phyloP scores from a whole-genome alignment of 352 stramenopile species.

The Phytopythium aichiense region DNA sequence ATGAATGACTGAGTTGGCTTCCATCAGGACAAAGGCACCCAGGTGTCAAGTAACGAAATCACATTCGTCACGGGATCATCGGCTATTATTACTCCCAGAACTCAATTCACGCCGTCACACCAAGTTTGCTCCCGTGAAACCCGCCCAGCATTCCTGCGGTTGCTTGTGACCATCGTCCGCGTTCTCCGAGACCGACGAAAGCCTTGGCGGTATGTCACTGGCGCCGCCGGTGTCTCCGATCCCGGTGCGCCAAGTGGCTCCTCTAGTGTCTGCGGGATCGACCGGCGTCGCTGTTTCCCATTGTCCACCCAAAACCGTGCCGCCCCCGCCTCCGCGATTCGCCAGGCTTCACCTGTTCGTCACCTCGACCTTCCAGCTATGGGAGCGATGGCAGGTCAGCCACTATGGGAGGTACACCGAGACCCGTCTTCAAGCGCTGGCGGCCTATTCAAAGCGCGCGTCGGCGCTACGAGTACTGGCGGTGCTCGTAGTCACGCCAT shows the following conservation, averaged over 20 bases:
- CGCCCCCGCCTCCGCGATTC: not conserved
- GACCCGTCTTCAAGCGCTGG: not conserved
- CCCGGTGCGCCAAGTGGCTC: not conserved
- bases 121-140: not conserved
- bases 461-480: not conserved
- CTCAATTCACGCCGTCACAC: not conserved
- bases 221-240: not conserved
- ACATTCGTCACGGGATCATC: not conserved
- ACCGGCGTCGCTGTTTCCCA: not conserved
- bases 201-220: not conserved
- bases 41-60: not conserved
- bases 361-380: not conserved
- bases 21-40: too few relatives aligned
- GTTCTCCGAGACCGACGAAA: not conserved
- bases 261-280: not conserved
- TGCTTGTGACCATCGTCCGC: not conserved
- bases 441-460: not conserved
- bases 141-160: not conserved
- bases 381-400: slow-evolving; percentile 8
- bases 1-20: not conserved
- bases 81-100: not conserved
- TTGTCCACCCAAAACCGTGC: too few relatives aligned
- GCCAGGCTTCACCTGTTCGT: not conserved
- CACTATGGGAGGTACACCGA: slow-evolving; percentile 4
- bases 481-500: not conserved